Evolutionary conservation across 495 filamentous ascomycete species (phyloP).

Genomic region (Penicillium samsonianum): DNA sequence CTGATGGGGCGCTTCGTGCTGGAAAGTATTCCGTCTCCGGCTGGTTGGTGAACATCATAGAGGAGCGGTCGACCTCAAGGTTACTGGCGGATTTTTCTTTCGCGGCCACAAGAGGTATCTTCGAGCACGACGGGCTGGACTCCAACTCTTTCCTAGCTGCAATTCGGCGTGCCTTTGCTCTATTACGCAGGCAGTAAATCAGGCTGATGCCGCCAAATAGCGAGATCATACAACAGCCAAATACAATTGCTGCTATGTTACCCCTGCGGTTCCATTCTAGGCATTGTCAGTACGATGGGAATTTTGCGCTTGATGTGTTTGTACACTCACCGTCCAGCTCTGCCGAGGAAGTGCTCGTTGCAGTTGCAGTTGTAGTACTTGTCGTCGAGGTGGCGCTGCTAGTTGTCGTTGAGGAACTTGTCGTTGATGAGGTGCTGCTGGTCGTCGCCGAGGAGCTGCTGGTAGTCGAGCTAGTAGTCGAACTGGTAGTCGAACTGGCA

Average conservation of each 20-base stretch:
- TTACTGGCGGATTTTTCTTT: neutral
- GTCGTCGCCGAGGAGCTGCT: neutral
- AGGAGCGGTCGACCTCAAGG: neutral
- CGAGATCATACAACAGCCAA: constrained; percentile 4
- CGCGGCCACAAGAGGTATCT: neutral
- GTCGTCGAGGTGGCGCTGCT: constrained; percentile 17
- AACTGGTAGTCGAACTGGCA: neutral
- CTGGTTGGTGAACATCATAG: constrained; percentile 2
- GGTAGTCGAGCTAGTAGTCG: constrained; percentile 6
- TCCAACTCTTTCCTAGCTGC: neutral
- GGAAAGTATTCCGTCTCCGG: neutral
- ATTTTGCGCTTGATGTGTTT: neutral
- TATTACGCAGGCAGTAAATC: neutral
- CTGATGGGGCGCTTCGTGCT: neutral
- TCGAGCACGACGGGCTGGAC: neutral
- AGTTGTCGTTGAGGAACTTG: constrained; percentile 8
- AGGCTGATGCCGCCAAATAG: neutral
- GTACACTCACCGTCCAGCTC: neutral
- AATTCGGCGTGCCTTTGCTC: constrained; percentile 8
- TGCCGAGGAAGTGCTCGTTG: constrained; percentile 16
- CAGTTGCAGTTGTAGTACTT: constrained; percentile 16
- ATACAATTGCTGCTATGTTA: constrained; percentile 9
- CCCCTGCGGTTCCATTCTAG: constrained; percentile 11
- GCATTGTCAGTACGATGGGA: neutral
- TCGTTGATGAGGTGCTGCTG: neutral